Evolutionary conservation across 176 grass and related monocot species (phyloP).

Genomic region (Ensete glaucum): DNA sequence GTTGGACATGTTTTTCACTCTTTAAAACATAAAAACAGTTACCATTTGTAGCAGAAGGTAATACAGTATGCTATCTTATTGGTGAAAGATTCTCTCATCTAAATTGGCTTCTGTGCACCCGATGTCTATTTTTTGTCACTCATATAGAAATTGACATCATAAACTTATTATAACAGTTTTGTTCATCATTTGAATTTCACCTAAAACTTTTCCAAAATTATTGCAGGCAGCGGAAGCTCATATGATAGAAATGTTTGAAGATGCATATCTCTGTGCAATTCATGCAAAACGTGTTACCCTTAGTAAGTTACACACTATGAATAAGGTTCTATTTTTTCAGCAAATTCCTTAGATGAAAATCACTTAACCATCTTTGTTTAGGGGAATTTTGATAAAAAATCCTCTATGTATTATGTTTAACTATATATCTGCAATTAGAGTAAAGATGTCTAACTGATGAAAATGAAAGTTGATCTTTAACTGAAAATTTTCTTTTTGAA

Average conservation of each 20-base stretch:
- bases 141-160: background rate
- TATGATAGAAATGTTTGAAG: slow-evolving; percentile 12
- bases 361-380: too few species aligned
- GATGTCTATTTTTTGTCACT: background rate
- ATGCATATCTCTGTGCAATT: slow-evolving; percentile 22
- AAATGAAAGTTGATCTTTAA: too few species aligned
- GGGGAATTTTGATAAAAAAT: too few species aligned
- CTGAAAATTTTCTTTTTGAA: background rate
- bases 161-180: background rate
- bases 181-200: background rate
- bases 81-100: background rate
- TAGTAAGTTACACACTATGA: slow-evolving; percentile 11
- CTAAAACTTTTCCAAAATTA: background rate
- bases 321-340: background rate
- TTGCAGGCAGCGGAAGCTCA: slow-evolving; percentile 18
- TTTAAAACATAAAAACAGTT: background rate
- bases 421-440: background rate
- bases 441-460: background rate
- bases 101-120: background rate
- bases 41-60: background rate
- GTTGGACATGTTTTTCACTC: background rate
- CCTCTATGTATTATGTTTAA: background rate
- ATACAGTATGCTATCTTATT: background rate
- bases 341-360: background rate
- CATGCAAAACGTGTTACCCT: slow-evolving; percentile 25